phyloP scores from a whole-genome alignment of 495 filamentous ascomycete species.

The Annulohypoxylon stygium region DNA sequence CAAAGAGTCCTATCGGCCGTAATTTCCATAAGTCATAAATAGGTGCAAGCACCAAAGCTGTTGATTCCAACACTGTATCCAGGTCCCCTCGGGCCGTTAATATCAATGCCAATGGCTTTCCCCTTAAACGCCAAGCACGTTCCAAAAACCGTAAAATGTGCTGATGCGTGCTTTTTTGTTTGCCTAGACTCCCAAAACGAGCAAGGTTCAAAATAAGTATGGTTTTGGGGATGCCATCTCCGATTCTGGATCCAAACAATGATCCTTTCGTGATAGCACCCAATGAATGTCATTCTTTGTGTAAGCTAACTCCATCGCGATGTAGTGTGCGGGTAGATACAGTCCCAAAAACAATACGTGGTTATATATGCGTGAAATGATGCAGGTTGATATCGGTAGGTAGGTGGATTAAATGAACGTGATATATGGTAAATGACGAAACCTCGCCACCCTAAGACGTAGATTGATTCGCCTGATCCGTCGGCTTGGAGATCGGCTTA shows the following conservation, averaged over 20 bases:
- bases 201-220: slow-evolving; percentile 23
- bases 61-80: slow-evolving; percentile 27
- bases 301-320: slow-evolving; percentile 45
- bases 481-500: slow-evolving; percentile 45
- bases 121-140: slow-evolving; percentile 43
- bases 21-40: slow-evolving; percentile 39
- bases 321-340: slow-evolving; percentile 35
- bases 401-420: slow-evolving; percentile 19
- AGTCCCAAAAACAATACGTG: slow-evolving; percentile 1
- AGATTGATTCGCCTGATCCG: slow-evolving; percentile 41
- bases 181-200: slow-evolving; percentile 23
- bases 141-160: slow-evolving; percentile 23
- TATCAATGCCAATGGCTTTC: slow-evolving; percentile 26
- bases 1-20: slow-evolving; percentile 32
- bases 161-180: slow-evolving; percentile 47
- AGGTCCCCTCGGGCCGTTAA: slow-evolving; percentile 21
- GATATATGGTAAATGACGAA: slow-evolving; percentile 7
- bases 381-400: slow-evolving; percentile 6
- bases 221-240: slow-evolving; percentile 21
- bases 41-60: slow-evolving; percentile 34
- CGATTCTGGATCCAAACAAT: slow-evolving; percentile 5
- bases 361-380: slow-evolving; percentile 26
- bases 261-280: slow-evolving; percentile 14
- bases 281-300: slow-evolving; percentile 28
- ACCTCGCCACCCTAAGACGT: slow-evolving; percentile 36